phyloP scores from a whole-genome alignment of 768 basidiomycete genomes.

The Rhizopogon sp. region DNA sequence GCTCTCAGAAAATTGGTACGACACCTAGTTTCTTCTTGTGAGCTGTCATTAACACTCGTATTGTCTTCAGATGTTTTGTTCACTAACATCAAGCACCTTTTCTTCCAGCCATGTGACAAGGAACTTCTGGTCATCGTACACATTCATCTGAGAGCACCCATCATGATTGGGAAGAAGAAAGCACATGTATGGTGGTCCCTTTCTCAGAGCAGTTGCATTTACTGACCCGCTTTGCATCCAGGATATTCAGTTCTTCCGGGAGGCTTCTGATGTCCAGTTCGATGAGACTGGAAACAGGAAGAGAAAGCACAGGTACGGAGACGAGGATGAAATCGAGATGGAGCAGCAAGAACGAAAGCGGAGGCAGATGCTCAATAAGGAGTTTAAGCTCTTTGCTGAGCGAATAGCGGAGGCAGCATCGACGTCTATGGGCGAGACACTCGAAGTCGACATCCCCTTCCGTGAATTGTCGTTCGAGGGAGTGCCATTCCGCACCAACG shows the following conservation, averaged over 20 bases:
- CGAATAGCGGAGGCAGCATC: conserved; percentile 84
- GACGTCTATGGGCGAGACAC: conserved; percentile 75
- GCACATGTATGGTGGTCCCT: conserved; percentile 59
- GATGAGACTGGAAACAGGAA: conserved; percentile 99
- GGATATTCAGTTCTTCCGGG: conserved; percentile 98
- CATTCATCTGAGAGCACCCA: conserved; percentile 88
- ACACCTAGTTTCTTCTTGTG: conserved; percentile 2
- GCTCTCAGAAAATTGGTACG: conserved; percentile 88
- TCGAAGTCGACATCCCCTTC: conserved; percentile 97
- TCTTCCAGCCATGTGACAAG: conserved; percentile 98
- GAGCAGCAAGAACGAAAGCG: conserved; percentile 96
- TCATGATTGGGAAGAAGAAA: conserved; percentile 99
- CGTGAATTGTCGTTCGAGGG: conserved; percentile 95
- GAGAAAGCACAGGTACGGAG: conserved; percentile 93
- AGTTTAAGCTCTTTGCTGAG: conserved; percentile 91
- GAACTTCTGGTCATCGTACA: conserved; percentile 94
- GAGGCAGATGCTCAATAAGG: conserved; percentile 84
- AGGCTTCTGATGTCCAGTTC: conserved; percentile 95
- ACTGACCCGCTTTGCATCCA: conserved; percentile 24
- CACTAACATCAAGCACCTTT: conserved; percentile 95
- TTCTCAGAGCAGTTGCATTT: neutral
- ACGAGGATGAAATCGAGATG: conserved; percentile 98
- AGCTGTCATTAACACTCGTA: conserved; percentile 1
- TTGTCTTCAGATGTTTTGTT: conserved; percentile 75
- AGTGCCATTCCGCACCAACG: conserved; percentile 93